Conservation (phyloP, 179 eudicot species). For the Actinidia chinensis region DNA sequence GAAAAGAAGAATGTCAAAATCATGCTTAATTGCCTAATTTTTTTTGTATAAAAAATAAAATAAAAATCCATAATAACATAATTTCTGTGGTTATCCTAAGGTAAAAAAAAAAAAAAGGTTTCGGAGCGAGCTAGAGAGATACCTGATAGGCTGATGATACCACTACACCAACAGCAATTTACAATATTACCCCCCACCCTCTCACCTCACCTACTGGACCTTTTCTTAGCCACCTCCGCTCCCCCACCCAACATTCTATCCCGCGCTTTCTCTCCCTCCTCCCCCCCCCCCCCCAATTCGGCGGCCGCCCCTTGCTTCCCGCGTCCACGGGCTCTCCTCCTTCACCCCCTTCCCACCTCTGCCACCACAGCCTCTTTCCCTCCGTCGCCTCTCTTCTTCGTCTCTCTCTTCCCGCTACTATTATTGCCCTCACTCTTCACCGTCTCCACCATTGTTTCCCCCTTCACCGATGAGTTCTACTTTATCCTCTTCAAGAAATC, state of each 20-base stretch:
- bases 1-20: too few relatives aligned
- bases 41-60: too few relatives aligned
- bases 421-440: conserved; percentile 12
- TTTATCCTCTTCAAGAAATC: conserved; percentile 38
- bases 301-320: conserved; percentile 22
- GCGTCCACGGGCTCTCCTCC: conserved; percentile 23
- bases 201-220: conserved; percentile 17
- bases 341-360: conserved; percentile 14
- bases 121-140: too few relatives aligned
- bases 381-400: conserved; percentile 14
- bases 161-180: too few relatives aligned
- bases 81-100: too few relatives aligned
- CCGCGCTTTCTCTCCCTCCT: conserved; percentile 10
- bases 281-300: conserved; percentile 20
- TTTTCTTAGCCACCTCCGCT: conserved; percentile 15
- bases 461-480: conserved; percentile 24
- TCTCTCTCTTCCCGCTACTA: conserved; percentile 10
- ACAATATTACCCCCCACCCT: too few relatives aligned
- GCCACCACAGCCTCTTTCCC: conserved; percentile 14
- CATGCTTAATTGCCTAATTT: too few relatives aligned
- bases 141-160: too few relatives aligned
- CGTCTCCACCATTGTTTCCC: conserved; percentile 2
- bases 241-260: conserved; percentile 14
- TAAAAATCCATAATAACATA: too few relatives aligned
- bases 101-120: too few relatives aligned